Evolutionary conservation across 352 stramenopile species (phyloP).

Genomic region (Phytophthora cactorum): DNA sequence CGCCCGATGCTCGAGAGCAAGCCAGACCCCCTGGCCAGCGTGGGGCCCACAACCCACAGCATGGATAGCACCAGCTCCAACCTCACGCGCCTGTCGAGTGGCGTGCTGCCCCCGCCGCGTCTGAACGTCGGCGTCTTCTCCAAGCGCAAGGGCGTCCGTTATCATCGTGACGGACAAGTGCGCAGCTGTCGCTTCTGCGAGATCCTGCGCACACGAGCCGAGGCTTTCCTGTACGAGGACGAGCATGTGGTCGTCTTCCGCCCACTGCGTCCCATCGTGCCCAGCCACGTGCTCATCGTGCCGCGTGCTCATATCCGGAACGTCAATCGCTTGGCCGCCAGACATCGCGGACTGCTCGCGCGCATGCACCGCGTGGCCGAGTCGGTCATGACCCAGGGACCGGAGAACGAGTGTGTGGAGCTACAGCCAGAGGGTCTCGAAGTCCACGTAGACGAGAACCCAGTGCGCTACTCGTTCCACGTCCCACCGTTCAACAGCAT

Average conservation of each 20-base stretch:
- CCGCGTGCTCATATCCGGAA: slow-evolving; percentile 82
- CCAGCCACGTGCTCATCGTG: slow-evolving; percentile 83
- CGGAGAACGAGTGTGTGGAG: slow-evolving; percentile 11
- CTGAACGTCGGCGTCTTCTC: slow-evolving; percentile 55
- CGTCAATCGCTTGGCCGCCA: slow-evolving; percentile 63
- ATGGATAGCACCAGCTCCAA: slow-evolving; percentile 22
- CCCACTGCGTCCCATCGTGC: slow-evolving; percentile 68
- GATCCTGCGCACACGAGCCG: slow-evolving; percentile 61
- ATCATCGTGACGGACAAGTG: slow-evolving; percentile 63
- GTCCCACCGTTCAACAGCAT: slow-evolving; percentile 88
- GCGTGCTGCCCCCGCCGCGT: slow-evolving; percentile 26
- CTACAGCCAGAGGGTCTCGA: slow-evolving; percentile 13
- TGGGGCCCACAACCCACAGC: slow-evolving; percentile 13
- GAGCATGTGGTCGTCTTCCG: slow-evolving; percentile 82
- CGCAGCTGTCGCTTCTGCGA: slow-evolving; percentile 83
- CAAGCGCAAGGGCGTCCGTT: slow-evolving; percentile 77
- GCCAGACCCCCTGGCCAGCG: slow-evolving; percentile 6
- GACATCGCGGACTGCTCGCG: slow-evolving; percentile 58
- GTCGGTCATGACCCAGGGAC: slow-evolving; percentile 40
- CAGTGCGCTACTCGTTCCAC: slow-evolving; percentile 65
- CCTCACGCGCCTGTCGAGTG: slow-evolving; percentile 26
- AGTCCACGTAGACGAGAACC: slow-evolving; percentile 12
- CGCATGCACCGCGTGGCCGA: slow-evolving; percentile 72
- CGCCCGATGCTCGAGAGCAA: slow-evolving; percentile 22
- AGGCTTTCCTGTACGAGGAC: slow-evolving; percentile 83